Base-by-base conservation (phyloP, 1,284 basidiomycete genomes). In the Microstroma glucosiphilum region DNA sequence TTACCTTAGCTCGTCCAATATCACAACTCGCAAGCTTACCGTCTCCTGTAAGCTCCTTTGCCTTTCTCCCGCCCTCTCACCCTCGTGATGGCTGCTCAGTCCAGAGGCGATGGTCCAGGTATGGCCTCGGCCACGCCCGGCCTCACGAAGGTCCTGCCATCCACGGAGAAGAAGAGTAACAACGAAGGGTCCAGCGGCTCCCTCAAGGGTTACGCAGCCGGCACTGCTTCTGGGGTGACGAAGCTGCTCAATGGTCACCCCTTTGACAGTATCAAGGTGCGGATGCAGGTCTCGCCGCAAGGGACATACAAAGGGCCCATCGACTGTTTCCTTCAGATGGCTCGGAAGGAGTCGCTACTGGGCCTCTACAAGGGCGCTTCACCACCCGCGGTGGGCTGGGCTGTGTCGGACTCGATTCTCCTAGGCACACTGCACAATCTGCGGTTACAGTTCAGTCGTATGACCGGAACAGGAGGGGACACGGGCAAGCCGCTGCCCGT, bases 361-460 rank as follows among this genome's bases (percentile, higher is more conserved):
- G 76, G 78, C 8, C 58, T 81, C 30, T 80, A 80, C 69, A 80
- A 81, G 61, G 83, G 87, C 84, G 80, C 79, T 41, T 64, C 65
- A 1, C 87, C 88, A 6, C 89, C 88, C 1, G 87, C 87, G 19
- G 81, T 90, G 2, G 88, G 88, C 1, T 90, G 88, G 89, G 86
- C 87, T 8, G 83, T 86, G 46, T 87, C 88, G 51, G 89, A 91
- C 73, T 86, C 87, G 15, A 80, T 90, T 9, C 82, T 91, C 7
- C 81, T 91, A 58, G 89, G 89, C 2, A 88, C 87, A 3, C 80
- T 91, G 55, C 80, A 81, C 42, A 74, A 71, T 55, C 73, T 71
- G 30, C 64, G 75, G 1, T 51, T 63, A 25, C 53, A 48, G 57
- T 51, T 61, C 48, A 40, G 53, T n/a, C 49, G 61, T 19, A 37